Percentiles rank a stretch among this genome's conserved stretches.
Evolutionary conservation across 2,329 filamentous ascomycete species (phyloP).

Genomic region (Clonostachys solani): DNA sequence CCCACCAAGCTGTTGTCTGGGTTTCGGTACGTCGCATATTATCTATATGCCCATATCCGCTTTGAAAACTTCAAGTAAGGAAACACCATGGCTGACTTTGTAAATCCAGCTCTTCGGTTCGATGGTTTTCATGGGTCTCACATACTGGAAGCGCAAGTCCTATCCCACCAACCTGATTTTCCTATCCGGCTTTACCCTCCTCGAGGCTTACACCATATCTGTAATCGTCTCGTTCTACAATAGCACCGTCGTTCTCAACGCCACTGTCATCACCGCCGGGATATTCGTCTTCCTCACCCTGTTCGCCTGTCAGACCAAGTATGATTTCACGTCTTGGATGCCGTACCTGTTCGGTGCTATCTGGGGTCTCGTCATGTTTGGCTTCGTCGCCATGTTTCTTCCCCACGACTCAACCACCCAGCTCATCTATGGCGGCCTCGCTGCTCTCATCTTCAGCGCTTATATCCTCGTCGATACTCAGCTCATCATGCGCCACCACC

Average conservation of each 20-base stretch:
- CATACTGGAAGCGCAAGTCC: slow-evolving; percentile 93
- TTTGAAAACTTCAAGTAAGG: neutral
- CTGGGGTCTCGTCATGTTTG: slow-evolving; percentile 88
- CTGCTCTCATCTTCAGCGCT: slow-evolving; percentile 83
- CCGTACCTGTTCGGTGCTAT: slow-evolving; percentile 89
- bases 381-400: slow-evolving; percentile 90
- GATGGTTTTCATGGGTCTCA: slow-evolving; percentile 79
- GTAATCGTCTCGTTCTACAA: slow-evolving; percentile 92
- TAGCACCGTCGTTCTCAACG: slow-evolving; percentile 79
- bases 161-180: slow-evolving; percentile 95
- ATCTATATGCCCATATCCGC: neutral
- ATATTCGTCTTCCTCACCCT: slow-evolving; percentile 76
- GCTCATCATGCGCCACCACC: slow-evolving; percentile 90
- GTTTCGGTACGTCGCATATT: slow-evolving; percentile 53
- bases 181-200: slow-evolving; percentile 80
- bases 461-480: slow-evolving; percentile 98
- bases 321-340: slow-evolving; percentile 97
- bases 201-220: slow-evolving; percentile 91
- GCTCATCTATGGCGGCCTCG: slow-evolving; percentile 77
- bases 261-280: slow-evolving; percentile 80
- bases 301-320: slow-evolving; percentile 96
- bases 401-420: slow-evolving; percentile 78
- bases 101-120: slow-evolving; percentile 64
- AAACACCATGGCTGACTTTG: neutral
- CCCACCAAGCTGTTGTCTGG: slow-evolving; percentile 80